A percentile compares a stretch with the other conserved stretches of the same genome.
Evolutionary conservation across 495 filamentous ascomycete genomes (phyloP).

Genomic region (Hamigera avellanea): DNA sequence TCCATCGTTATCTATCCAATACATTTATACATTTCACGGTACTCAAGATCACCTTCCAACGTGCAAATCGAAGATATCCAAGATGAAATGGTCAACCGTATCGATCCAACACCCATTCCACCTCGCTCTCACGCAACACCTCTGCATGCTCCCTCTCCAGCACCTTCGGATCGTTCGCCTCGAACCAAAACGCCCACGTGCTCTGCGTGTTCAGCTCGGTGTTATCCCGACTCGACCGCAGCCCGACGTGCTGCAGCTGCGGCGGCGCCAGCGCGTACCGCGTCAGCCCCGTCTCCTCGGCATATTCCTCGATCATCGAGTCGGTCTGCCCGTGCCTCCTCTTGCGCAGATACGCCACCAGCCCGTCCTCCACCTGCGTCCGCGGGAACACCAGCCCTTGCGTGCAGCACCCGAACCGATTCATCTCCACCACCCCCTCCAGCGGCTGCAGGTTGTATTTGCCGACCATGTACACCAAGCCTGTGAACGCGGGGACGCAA

Average conservation of each 20-base stretch:
- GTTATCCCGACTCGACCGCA: no score
- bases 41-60: no score
- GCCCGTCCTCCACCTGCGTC: constrained; percentile 8
- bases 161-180: no score
- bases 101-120: no score
- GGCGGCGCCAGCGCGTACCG: constrained; percentile 15
- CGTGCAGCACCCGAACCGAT: constrained; percentile 25
- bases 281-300: constrained; percentile 6
- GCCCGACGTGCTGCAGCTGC: constrained; percentile 20
- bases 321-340: constrained; percentile 9
- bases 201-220: no score
- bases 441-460: constrained; percentile 24
- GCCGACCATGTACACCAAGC: constrained; percentile 24
- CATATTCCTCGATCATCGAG: constrained; percentile 12
- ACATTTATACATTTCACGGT: no score
- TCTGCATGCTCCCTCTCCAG: no score
- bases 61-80: no score
- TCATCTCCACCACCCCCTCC: constrained; percentile 24
- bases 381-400: constrained; percentile 24
- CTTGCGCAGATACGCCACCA: constrained; percentile 8
- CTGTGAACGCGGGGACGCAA: constrained; percentile 20
- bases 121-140: no score
- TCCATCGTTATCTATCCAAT: no score
- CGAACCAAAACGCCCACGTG: no score
- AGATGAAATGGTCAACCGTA: no score